Evolutionary conservation across 176 grass and related monocot genomes (phyloP).

Genomic region (Leersia perrieri): DNA sequence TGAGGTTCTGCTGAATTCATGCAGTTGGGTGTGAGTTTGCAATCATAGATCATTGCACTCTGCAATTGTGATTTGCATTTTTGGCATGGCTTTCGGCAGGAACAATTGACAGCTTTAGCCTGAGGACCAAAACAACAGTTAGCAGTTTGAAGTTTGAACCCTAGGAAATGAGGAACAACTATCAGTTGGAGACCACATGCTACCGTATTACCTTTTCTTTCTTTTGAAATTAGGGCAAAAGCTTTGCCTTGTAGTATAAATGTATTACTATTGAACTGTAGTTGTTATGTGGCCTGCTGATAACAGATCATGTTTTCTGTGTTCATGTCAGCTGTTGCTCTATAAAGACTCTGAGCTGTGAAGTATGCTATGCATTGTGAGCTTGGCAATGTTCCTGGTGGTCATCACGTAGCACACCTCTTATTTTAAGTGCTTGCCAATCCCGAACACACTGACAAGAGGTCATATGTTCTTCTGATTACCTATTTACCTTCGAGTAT

Average conservation of each 20-base stretch:
- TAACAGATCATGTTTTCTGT: not conserved
- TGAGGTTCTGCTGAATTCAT: not conserved
- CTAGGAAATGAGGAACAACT: no score
- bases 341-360: not conserved
- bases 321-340: not conserved
- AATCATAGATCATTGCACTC: not conserved
- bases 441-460: not conserved
- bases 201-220: no score
- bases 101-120: not conserved
- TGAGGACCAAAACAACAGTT: not conserved
- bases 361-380: not conserved
- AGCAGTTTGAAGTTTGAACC: no score
- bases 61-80: not conserved
- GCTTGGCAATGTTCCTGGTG: not conserved
- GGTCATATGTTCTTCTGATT: not conserved
- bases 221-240: no score
- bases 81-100: no score
- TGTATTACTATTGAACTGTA: not conserved
- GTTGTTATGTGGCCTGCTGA: not conserved
- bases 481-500: not conserved
- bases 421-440: not conserved
- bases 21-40: not conserved
- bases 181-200: not conserved
- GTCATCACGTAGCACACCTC: not conserved
- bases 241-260: no score